Conservation (phyloP, 768 basidiomycete genomes). For the Phallus indusiatus region DNA sequence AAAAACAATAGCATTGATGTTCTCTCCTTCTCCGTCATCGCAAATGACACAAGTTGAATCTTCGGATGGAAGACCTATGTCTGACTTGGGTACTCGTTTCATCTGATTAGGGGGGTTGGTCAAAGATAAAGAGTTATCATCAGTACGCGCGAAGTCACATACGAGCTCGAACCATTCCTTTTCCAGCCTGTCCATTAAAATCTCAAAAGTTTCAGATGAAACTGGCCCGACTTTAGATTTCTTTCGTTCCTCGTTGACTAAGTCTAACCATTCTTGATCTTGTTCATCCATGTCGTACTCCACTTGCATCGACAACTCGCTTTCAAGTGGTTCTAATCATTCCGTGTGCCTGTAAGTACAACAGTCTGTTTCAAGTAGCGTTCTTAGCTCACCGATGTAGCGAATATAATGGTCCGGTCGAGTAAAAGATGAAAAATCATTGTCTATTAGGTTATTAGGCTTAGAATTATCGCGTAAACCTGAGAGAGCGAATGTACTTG, state of each 20-base stretch:
- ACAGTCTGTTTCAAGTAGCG: slow-evolving; percentile 4
- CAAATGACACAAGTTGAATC: slow-evolving; percentile 96
- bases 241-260: slow-evolving; percentile 71
- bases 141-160: slow-evolving; percentile 17
- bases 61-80: slow-evolving; percentile 81
- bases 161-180: slow-evolving; percentile 99
- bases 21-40: slow-evolving; percentile 97
- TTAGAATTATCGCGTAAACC: not conserved
- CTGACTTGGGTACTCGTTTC: slow-evolving; percentile 86
- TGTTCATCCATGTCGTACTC: slow-evolving; percentile 99
- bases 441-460: slow-evolving; percentile 37
- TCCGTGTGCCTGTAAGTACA: not conserved
- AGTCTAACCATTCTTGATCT: slow-evolving; percentile 94
- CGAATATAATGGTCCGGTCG: slow-evolving; percentile 84
- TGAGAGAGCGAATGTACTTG: slow-evolving; percentile 27
- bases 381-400: slow-evolving; percentile 59
- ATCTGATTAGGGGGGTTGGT: slow-evolving; percentile 39
- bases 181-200: slow-evolving; percentile 95
- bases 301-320: slow-evolving; percentile 84
- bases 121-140: not conserved
- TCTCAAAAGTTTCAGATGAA: slow-evolving; percentile 82
- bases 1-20: slow-evolving; percentile 97
- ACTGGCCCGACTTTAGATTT: slow-evolving; percentile 64
- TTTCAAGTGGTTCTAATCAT: slow-evolving; percentile 74
- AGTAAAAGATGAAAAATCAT: slow-evolving; percentile 61